Evolutionary conservation across 2,329 filamentous ascomycete genomes (phyloP).

Genomic region (Talaromyces islandicus): DNA sequence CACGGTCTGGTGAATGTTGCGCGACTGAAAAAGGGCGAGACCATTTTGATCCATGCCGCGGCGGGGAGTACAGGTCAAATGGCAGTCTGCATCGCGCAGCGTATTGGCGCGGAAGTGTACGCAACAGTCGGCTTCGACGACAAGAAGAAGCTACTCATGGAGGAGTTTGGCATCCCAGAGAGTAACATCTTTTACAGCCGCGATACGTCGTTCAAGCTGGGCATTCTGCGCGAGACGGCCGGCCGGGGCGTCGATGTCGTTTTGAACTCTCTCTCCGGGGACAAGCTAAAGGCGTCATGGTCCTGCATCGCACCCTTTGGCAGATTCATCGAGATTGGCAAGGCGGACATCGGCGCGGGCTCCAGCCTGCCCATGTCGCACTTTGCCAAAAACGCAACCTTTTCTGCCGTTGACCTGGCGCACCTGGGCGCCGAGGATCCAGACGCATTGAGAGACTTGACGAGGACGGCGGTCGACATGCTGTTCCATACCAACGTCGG

Average conservation of each 20-base stretch:
- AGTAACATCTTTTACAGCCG: slow-evolving; percentile 15
- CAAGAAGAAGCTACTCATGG: slow-evolving; percentile 15
- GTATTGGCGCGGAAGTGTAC: slow-evolving; percentile 14
- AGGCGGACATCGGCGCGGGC: slow-evolving; percentile 4
- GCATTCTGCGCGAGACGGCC: slow-evolving; percentile 13
- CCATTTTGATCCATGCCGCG: slow-evolving; percentile 22
- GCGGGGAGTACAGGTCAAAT: slow-evolving; percentile 19
- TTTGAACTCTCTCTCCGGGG: slow-evolving; percentile 8
- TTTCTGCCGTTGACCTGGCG: slow-evolving; percentile 10
- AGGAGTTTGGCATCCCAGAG: slow-evolving; percentile 13
- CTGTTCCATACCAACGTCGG: background rate
- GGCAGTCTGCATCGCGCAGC: slow-evolving; percentile 13
- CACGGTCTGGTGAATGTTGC: slow-evolving; percentile 10
- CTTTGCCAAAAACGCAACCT: slow-evolving; percentile 10
- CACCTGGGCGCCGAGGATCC: slow-evolving; percentile 1
- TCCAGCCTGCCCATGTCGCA: slow-evolving; percentile 4
- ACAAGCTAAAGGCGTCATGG: slow-evolving; percentile 9
- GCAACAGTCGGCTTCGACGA: slow-evolving; percentile 14
- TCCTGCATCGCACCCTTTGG: slow-evolving; percentile 11
- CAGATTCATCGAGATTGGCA: slow-evolving; percentile 13
- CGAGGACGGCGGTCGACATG: slow-evolving; percentile 8
- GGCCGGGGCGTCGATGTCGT: slow-evolving; percentile 14
- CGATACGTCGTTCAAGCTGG: slow-evolving; percentile 12
- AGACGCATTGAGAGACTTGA: slow-evolving; percentile 9
- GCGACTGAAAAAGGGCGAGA: slow-evolving; percentile 9